Evolutionary conservation across 306 rosid genomes (phyloP), one percentile per base, ranked within the genome.

Genomic region (Lagenaria siceraria): DNA sequence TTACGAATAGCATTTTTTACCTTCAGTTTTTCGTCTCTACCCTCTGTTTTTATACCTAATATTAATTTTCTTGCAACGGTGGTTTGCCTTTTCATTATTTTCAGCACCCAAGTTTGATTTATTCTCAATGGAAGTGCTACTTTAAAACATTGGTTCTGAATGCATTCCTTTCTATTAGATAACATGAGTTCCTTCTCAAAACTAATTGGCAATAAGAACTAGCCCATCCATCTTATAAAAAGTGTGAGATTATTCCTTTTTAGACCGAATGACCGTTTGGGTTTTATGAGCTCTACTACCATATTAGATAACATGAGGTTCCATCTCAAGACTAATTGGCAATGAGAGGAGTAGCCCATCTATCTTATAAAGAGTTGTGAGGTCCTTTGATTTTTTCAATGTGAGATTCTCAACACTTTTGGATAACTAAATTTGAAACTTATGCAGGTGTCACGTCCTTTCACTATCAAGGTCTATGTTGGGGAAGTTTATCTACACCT

Each of bases 381-480:
- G 33, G 33, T 29, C 33, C 3, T 4, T 29, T 29, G 33, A 29
- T 29, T 29, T 29, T 29, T 29, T 4, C 33, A 29, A 29, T 29
- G 0, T 29, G 33, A 29, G 33, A 29, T 29, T 29, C 33, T 29
- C 33, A 4, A 29, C 33, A 29, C 33, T 29, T 29, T 74, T 10
- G 73, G 61, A 58, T 78, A 25, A 31, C 56, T 53, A 33, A 59
- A 61, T 27, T 42, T 74, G 51, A 27, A 31, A 64, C 82, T 61
- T 74, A 48, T 84, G 88, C 97, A 92, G 98, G 92, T 92, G 96
- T 80, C 88, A 88, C 81, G 69, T 81, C 40, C 81, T 88, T 81
- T 85, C 85, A 81, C 93, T 66, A 27, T 92, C 91, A n/a, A 75
- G 62, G 33, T 87, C 93, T 82, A 83, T 77, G 84, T 83, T 95